Conservation (phyloP, 2,329 filamentous ascomycete genomes). For the Acephala macrosclerotiorum region DNA sequence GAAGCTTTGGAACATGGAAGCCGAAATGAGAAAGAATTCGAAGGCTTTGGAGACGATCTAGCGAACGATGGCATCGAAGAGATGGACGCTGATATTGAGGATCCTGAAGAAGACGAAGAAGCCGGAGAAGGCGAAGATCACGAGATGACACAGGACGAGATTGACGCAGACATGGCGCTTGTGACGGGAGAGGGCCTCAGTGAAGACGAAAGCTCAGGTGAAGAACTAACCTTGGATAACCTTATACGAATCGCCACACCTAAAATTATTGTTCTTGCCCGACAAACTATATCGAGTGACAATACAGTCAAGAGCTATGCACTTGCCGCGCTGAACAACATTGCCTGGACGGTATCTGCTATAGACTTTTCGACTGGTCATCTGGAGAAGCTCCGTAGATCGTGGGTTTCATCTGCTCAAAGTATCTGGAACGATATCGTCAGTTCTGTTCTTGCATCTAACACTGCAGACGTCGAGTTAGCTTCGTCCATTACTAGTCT, state of each 20-base stretch:
- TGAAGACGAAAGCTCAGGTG: conserved; percentile 47
- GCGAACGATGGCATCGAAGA: conserved; percentile 40
- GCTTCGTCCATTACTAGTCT: conserved; percentile 70
- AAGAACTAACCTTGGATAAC: conserved; percentile 39
- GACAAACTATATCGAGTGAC: conserved; percentile 41
- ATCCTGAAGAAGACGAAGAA: conserved; percentile 48
- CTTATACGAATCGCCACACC: conserved; percentile 43
- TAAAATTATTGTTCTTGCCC: conserved; percentile 37
- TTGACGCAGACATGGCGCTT: conserved; percentile 70
- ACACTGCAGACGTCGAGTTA: conserved; percentile 66
- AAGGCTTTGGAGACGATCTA: conserved; percentile 46
- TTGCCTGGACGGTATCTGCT: conserved; percentile 70
- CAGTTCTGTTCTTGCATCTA: conserved; percentile 62
- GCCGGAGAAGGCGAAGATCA: conserved; percentile 50
- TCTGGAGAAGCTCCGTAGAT: conserved; percentile 54
- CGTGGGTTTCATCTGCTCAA: conserved; percentile 62
- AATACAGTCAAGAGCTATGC: conserved; percentile 58
- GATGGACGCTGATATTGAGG: conserved; percentile 51
- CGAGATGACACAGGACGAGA: conserved; percentile 62
- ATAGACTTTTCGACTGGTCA: conserved; percentile 66
- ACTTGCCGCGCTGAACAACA: conserved; percentile 69
- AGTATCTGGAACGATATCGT: conserved; percentile 66
- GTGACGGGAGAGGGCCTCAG: conserved; percentile 58
- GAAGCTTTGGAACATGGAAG: conserved; percentile 56
- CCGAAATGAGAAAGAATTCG: conserved; percentile 49